phyloP scores from a whole-genome alignment of 2,329 filamentous ascomycete species.

The Colletotrichum eremochloae region DNA sequence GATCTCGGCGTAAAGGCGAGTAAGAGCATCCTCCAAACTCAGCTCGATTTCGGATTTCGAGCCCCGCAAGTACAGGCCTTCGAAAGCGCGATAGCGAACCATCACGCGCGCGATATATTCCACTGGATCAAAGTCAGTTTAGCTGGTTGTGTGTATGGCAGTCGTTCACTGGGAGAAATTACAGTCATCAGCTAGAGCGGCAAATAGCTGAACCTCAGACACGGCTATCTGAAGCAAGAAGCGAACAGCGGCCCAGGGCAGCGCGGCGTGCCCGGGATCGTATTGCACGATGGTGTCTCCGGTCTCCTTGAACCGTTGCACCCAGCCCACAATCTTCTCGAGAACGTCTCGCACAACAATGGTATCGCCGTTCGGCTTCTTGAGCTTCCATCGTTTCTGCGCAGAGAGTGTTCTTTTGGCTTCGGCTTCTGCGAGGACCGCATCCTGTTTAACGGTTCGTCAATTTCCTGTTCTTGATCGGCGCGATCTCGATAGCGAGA shows the following conservation, averaged over 20 bases:
- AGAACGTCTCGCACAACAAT: slow-evolving; percentile 2
- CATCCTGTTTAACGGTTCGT: background rate
- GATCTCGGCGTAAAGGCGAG: background rate
- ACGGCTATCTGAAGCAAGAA: slow-evolving; percentile 45
- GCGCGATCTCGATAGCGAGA: no score
- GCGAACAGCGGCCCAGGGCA: slow-evolving; percentile 50
- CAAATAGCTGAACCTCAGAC: background rate
- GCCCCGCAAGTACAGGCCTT: background rate
- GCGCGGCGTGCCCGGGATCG: slow-evolving; percentile 46
- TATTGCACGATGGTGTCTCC: slow-evolving; percentile 47
- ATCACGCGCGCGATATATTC: background rate
- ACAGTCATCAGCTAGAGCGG: background rate
- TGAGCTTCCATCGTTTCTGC: slow-evolving; percentile 4
- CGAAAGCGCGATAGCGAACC: background rate
- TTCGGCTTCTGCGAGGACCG: background rate
- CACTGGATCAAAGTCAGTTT: background rate
- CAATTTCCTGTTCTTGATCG: no score
- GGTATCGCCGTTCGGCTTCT: background rate
- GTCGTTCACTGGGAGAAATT: background rate
- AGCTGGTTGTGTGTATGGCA: no score
- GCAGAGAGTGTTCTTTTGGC: background rate
- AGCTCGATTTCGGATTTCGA: background rate
- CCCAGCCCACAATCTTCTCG: slow-evolving; percentile 44
- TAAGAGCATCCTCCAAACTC: background rate
- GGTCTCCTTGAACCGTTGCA: slow-evolving; percentile 48